Base-by-base conservation (phyloP, 1,284 basidiomycete genomes). In the Ceratorhiza oryzae-sativae region DNA sequence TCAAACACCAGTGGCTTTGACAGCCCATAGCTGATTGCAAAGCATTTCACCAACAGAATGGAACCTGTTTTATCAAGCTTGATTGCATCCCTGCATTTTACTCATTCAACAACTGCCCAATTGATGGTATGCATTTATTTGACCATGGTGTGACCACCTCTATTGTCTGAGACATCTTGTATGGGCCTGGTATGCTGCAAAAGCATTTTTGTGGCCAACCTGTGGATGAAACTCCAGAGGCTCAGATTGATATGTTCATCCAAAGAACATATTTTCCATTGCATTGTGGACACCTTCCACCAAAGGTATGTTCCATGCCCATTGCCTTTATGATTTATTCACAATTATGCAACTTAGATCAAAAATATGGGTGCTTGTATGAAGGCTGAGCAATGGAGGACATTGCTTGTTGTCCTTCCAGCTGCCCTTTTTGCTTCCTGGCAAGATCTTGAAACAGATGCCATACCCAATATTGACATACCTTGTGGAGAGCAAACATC, bases 321-420 rank as follows among this genome's bases (percentile, higher is more conserved):
- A 20, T 59, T 39, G n/a, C 18, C 41, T 23, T 20, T 56, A 39
- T 13, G 27, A 27, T 55, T 55, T 3, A 2, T 55, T 1, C 15
- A 30, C 34, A 32, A 13, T 32, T 2, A 55, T 32, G 5, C 18
- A 4, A 9, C 10, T 39, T 25, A 65, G 51, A 27, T 55, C n/a
- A 10, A 13, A 1, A 56, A 45, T 13, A 41, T 68, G 39, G 30
- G 39, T 5, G 25, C 34, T 30, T 53, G 51, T 3, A 34, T 46
- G 8, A 68, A 68, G 25, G 65, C 65, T 12, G 65, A 68, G n/a
- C 53, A 56, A 23, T 56, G 48, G 48, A 49, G 63, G 1, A 39
- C 23, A 10, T 25, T 55, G 20, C 41, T 3, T n/a, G 42, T 30
- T 8, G 30, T 61, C 15, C 27, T 61, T 2, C 12, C 15, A 8